Evolutionary conservation across 148 eudicot genomes (phyloP), one percentile per base, ranked within the genome.

Genomic region (Chenopodium album): DNA sequence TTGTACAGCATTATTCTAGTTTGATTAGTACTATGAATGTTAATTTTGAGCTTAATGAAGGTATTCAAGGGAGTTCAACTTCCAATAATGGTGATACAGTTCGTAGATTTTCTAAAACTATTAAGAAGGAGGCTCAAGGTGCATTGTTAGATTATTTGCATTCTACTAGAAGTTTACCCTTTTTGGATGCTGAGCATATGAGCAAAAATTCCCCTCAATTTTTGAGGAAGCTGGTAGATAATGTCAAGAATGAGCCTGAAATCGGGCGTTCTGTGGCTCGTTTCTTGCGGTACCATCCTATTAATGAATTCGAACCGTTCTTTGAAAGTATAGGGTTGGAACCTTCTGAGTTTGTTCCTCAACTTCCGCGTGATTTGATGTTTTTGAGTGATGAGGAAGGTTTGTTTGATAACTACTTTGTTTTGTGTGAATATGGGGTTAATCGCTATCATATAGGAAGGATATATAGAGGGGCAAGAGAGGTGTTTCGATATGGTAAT

Each of bases 241-340:
- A 76, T 48, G 89, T 90, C 22, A 77, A 79, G 17, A 31, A 72
- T 59, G 88, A 89, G 14, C 12, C 28, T 8, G 83, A 86, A 75
- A 80, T 86, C 7, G 78, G 85, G 31, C 80, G 82, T 44, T 83
- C 88, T 2, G 19, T 90, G 23, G 23, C 87, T 13, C 85, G 93
- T 22, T 90, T 89, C 71, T 82, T 94, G 81, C 73, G 92, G 31
- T 94, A 89, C 78, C 88, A 90, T 79, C 98, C 98, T 2, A 85
- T 94, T 56, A 92, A 94, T 80, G 98, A 94, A 44, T 94, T 86
- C 26, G 98, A 94, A 72, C 94, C 94, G 1, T 94, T 94, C 80
- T 94, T 92, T 47, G 98, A 94, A 85, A 94, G 98, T 81, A 89
- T 94, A 72, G 98, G 98, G 67, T 85, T 94, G 85, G 84, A 84